phyloP scores from a whole-genome alignment of 257 asterid genomes.

The Solanum sparsipilum region DNA sequence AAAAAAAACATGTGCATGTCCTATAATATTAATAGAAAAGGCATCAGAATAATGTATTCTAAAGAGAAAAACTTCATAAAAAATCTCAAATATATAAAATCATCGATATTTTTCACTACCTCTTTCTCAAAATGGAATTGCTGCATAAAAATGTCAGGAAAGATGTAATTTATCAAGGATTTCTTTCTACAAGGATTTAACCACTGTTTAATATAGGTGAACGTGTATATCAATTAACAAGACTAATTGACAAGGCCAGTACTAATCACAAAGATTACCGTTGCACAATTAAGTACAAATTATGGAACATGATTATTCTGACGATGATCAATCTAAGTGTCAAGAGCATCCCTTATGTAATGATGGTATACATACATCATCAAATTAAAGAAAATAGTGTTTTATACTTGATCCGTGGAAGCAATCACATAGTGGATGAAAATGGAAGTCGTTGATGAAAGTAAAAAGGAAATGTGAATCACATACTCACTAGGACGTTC shows the following conservation, averaged over 20 bases:
- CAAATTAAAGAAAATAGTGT: background rate
- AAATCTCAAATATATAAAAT: background rate
- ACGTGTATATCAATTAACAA: background rate
- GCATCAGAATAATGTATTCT: background rate
- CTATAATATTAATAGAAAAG: background rate
- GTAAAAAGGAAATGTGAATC: constrained; percentile 23
- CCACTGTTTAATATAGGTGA: background rate
- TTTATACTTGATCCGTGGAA: background rate
- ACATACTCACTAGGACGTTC: constrained; percentile 92
- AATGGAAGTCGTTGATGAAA: constrained; percentile 5
- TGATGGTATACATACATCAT: background rate
- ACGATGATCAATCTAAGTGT: background rate
- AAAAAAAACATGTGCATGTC: background rate
- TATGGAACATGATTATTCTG: background rate
- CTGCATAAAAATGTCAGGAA: background rate
- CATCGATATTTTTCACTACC: background rate
- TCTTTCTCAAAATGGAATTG: background rate
- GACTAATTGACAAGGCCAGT: background rate
- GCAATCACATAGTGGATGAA: background rate
- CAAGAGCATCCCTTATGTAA: background rate
- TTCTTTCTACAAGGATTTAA: background rate
- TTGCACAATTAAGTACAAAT: background rate
- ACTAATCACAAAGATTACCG: background rate
- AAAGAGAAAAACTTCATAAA: background rate
- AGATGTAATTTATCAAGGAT: background rate